These are phyloP conservation scores for Ceratobasidium sp. DNA, from an alignment of 1,284 basidiomycete genomes.

Conservation along the genomic window DNA sequence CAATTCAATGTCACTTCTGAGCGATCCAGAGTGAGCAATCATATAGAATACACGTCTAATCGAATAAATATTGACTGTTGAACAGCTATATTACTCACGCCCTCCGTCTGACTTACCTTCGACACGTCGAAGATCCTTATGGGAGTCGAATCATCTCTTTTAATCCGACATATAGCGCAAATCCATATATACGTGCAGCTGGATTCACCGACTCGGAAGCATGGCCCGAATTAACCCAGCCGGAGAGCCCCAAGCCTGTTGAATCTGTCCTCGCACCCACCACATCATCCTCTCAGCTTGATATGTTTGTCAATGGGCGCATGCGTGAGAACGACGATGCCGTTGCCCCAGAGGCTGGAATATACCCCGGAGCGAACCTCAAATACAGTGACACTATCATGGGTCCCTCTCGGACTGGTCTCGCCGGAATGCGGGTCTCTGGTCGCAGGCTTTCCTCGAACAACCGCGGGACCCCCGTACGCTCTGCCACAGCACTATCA, in stretches of 20 bases:
- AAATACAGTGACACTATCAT: conserved; percentile 90
- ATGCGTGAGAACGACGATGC: conserved; percentile 53
- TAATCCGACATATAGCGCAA: conserved; percentile 73
- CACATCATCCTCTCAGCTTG: conserved; percentile 39
- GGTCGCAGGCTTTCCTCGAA: conserved; percentile 65
- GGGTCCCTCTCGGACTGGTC: conserved; percentile 67
- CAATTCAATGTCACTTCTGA: conserved; percentile 68
- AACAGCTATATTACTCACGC: conserved; percentile 85
- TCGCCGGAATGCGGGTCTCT: conserved; percentile 73
- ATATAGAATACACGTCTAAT: conserved; percentile 19
- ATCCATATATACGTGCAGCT: conserved; percentile 83
- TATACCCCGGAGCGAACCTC: conserved; percentile 60
- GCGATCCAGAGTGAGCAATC: conserved; percentile 64
- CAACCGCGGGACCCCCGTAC: conserved; percentile 53
- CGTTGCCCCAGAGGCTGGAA: conserved; percentile 39
- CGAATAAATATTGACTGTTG: conserved; percentile 13
- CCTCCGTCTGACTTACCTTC: conserved; percentile 86
- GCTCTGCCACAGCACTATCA: conserved; percentile 51
- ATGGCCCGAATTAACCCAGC: conserved; percentile 84
- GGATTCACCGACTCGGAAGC: conserved; percentile 78
- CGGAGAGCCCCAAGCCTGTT: conserved; percentile 70
- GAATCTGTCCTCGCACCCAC: conserved; percentile 48
- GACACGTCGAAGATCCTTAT: conserved; percentile 85
- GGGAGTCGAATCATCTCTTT: conserved; percentile 83
- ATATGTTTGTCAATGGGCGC: conserved; percentile 40